These are phyloP conservation scores for Penicillium silybi DNA, from an alignment of 495 filamentous ascomycete species.

Conservation along the genomic window DNA sequence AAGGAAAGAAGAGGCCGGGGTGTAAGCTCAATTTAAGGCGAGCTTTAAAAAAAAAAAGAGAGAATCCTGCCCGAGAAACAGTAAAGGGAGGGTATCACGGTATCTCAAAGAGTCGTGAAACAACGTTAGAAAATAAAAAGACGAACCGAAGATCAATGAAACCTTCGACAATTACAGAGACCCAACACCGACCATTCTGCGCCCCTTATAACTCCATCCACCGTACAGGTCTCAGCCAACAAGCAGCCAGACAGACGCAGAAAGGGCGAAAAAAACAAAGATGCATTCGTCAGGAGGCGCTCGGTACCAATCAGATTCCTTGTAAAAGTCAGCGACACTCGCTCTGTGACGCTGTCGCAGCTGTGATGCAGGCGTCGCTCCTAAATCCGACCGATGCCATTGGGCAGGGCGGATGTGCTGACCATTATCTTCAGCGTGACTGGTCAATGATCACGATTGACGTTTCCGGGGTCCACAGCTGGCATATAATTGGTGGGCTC, in stretches of 20 bases:
- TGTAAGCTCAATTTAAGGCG: neutral
- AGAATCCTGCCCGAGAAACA: neutral
- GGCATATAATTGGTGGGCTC: neutral
- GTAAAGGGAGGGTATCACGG: neutral
- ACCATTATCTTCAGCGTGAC: slow-evolving; percentile 9
- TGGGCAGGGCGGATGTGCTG: slow-evolving; percentile 6
- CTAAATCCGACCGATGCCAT: slow-evolving; percentile 7
- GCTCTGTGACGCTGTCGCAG: neutral
- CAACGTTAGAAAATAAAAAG: neutral
- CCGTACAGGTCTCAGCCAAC: neutral
- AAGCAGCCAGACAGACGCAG: neutral
- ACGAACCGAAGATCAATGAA: neutral
- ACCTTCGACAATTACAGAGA: neutral
- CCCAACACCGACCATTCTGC: neutral
- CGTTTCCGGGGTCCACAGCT: neutral
- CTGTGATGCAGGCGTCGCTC: neutral
- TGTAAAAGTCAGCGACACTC: slow-evolving; percentile 17
- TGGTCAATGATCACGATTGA: neutral
- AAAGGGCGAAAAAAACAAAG: slow-evolving; percentile 12
- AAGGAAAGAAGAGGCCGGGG: neutral
- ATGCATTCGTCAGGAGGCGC: neutral
- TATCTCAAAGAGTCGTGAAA: neutral
- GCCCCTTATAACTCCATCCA: neutral
- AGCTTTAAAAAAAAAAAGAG: neutral
- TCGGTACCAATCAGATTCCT: slow-evolving; percentile 12